Evolutionary conservation across 2,329 filamentous ascomycete genomes (phyloP), one percentile per base, ranked within the genome.

Genomic region (Apiospora saccharicola): DNA sequence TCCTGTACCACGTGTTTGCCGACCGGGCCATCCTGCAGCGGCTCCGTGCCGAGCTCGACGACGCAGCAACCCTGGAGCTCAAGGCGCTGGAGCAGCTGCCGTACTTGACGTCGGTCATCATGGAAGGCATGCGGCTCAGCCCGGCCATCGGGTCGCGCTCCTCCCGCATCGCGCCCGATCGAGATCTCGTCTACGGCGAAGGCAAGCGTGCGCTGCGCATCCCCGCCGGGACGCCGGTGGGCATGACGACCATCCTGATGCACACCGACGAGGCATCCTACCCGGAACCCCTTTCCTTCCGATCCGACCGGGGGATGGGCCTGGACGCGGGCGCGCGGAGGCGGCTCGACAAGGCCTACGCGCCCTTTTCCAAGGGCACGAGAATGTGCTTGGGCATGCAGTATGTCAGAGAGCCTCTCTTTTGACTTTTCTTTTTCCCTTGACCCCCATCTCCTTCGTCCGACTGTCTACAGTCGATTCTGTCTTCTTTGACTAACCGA

Each of bases 241-340:
- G 78, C n/a, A 82, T 82, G 80, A 80, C 77, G 2, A 78, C 78
- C 13, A 78, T 80, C 73, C 78, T 79, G 73, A 79, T 78, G 68
- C 80, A 81, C 74, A 78, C 73, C 74, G 71, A 81, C 61, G 68
- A 78, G 71, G 76, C 76, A 7, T 70, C 80, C 1, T 79, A 76
- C 73, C 76, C 76, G 19, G 68, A 75, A 12, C 74, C 77, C 24
- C 69, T 74, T 14, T 70, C 72, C n/a, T 79, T 75, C 70, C 24
- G 34, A 1, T 75, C 76, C 3, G 75, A 77, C 14, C 68, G 70
- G 16, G 69, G 70, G 70, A 34, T 71, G 46, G 16, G 14, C 26
- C 19, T 7, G 6, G 47, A 30, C 5, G 64, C n/a, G 26, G 47
- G 19, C 4, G 64, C 13, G 26, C 49, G 49, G 26, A 26, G 13